Evolutionary conservation across 495 filamentous ascomycete species (phyloP).

Genomic region (Trichoderma orchidacearum): DNA sequence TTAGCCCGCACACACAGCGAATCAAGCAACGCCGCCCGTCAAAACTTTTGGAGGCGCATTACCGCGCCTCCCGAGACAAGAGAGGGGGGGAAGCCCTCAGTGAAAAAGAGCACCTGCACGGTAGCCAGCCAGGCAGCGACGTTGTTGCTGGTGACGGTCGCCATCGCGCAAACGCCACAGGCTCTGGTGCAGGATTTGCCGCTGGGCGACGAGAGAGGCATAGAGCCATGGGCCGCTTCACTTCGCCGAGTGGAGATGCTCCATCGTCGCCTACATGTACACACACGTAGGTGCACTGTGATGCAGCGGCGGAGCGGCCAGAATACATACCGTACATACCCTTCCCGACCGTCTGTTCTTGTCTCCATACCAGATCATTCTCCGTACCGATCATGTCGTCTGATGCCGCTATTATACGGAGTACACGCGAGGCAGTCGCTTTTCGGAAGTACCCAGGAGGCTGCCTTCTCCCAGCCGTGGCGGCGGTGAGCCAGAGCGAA

Average conservation of each 20-base stretch:
- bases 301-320: background rate
- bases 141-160: too few relatives aligned
- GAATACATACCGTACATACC: too few relatives aligned
- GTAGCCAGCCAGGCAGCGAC: too few relatives aligned
- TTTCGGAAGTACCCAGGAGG: too few relatives aligned
- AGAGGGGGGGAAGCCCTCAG: background rate
- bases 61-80: background rate
- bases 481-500: background rate
- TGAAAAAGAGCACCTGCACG: too few relatives aligned
- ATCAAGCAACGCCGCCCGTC: background rate
- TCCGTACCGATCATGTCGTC: too few relatives aligned
- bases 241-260: background rate
- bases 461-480: background rate
- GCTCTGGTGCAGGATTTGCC: background rate
- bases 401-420: too few relatives aligned
- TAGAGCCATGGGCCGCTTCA: background rate
- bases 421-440: too few relatives aligned
- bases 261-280: background rate
- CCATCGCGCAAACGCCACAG: too few relatives aligned
- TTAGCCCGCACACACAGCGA: background rate
- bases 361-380: too few relatives aligned
- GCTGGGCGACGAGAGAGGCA: background rate
- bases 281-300: too few relatives aligned
- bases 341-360: too few relatives aligned
- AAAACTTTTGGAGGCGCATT: background rate